These are phyloP conservation scores for Blastobotrys aristatus DNA, from an alignment of 1,139 yeast genomes.

Conservation along the genomic window DNA sequence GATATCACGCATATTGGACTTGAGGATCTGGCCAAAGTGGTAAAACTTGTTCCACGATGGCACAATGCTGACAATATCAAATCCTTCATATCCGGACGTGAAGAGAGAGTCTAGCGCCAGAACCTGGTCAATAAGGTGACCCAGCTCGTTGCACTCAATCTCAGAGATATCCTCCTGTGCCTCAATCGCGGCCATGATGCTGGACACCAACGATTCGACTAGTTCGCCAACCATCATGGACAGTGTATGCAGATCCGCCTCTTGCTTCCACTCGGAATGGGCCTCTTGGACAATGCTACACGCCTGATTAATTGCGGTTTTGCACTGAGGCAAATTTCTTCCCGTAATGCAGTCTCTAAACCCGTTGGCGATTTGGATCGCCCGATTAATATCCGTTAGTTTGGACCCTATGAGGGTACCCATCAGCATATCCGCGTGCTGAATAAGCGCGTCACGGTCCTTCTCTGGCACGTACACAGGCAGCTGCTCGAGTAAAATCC, in stretches of 20 bases:
- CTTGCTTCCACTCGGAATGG: slow-evolving; percentile 21
- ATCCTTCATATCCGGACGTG: neutral
- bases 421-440: slow-evolving; percentile 17
- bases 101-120: slow-evolving; percentile 27
- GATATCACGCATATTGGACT: slow-evolving; percentile 54
- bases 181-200: slow-evolving; percentile 27
- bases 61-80: slow-evolving; percentile 30
- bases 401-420: slow-evolving; percentile 15
- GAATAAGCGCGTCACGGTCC: slow-evolving; percentile 15
- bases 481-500: neutral
- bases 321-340: slow-evolving; percentile 22
- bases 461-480: slow-evolving; percentile 8
- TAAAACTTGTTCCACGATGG: slow-evolving; percentile 40
- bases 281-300: slow-evolving; percentile 20
- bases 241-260: slow-evolving; percentile 25
- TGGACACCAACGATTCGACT: slow-evolving; percentile 29
- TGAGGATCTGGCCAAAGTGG: slow-evolving; percentile 33
- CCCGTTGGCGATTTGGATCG: slow-evolving; percentile 21
- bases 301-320: slow-evolving; percentile 23
- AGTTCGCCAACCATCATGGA: slow-evolving; percentile 28
- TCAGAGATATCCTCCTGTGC: slow-evolving; percentile 32
- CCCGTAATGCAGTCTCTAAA: slow-evolving; percentile 25
- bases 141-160: slow-evolving; percentile 30
- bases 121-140: slow-evolving; percentile 26
- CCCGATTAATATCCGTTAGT: slow-evolving; percentile 12